phyloP scores from a whole-genome alignment of 331 rosid genomes.

The Quercus lobata region DNA sequence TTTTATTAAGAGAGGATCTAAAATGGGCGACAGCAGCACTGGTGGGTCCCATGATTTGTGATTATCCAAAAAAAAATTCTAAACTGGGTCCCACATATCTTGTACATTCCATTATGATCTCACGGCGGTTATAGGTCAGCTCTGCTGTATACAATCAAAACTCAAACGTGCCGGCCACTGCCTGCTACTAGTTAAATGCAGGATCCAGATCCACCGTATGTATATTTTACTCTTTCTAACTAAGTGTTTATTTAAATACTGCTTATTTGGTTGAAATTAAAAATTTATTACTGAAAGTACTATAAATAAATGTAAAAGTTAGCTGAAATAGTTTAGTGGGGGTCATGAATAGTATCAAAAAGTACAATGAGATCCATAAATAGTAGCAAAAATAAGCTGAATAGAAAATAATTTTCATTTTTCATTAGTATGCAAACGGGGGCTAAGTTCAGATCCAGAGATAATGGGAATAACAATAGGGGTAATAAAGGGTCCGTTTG shows the following conservation, averaged over 20 bases:
- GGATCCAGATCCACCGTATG: too few relatives aligned
- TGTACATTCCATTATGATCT: not conserved
- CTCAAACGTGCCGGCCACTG: not conserved
- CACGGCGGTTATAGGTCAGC: too few relatives aligned
- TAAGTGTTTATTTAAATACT: accelerated
- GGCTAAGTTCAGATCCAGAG: too few relatives aligned
- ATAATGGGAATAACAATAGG: too few relatives aligned
- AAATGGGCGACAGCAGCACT: not conserved
- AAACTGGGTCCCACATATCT: not conserved
- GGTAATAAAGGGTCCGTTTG: too few relatives aligned
- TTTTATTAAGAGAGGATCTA: not conserved
- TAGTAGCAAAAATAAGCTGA: too few relatives aligned
- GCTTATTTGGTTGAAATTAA: too few relatives aligned
- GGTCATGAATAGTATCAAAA: too few relatives aligned
- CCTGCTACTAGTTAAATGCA: not conserved
- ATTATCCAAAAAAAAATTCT: not conserved
- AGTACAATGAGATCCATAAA: accelerated
- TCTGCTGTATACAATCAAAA: not conserved
- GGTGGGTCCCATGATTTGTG: not conserved
- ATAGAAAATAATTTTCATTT: too few relatives aligned
- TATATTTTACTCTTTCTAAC: too few relatives aligned
- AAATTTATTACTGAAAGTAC: accelerated
- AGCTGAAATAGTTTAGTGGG: accelerated
- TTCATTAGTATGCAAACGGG: too few relatives aligned
- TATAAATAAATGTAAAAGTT: accelerated